phyloP scores from a whole-genome alignment of 179 eudicot genomes.

The Sideroxylon spinosum region DNA sequence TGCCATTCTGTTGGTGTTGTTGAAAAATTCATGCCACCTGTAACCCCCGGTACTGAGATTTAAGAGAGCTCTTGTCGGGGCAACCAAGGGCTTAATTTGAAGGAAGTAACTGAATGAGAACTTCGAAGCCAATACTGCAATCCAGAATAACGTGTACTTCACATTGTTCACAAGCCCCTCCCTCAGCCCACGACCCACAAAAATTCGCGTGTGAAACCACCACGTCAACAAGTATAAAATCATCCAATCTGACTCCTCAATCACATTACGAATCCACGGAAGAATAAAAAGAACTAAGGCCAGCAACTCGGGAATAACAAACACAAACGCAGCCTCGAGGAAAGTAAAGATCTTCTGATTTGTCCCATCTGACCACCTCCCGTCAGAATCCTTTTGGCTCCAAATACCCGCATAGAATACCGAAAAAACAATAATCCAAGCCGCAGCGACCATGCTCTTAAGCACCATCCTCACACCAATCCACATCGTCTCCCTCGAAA shows the following conservation, averaged over 20 bases:
- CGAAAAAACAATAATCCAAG: constrained; percentile 71
- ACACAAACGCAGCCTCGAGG: constrained; percentile 59
- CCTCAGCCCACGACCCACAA: constrained; percentile 80
- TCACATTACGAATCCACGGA: constrained; percentile 70
- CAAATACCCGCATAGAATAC: constrained; percentile 79
- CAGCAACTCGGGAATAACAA: constrained; percentile 67
- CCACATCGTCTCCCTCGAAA: constrained; percentile 54
- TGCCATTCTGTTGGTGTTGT: constrained; percentile 56
- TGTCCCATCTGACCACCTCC: constrained; percentile 57
- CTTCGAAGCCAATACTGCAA: constrained; percentile 56
- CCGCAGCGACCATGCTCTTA: constrained; percentile 61
- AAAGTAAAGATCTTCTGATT: constrained; percentile 44
- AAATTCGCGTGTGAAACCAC: constrained; percentile 82
- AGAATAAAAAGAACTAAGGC: constrained; percentile 63
- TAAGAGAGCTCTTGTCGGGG: constrained; percentile 61
- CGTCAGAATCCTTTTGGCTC: constrained; percentile 59
- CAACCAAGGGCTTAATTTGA: constrained; percentile 78
- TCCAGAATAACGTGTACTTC: constrained; percentile 77
- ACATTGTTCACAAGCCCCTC: constrained; percentile 72
- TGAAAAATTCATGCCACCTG: constrained; percentile 80
- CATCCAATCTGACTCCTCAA: constrained; percentile 62
- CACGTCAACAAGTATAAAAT: constrained; percentile 58
- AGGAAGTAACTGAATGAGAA: constrained; percentile 80
- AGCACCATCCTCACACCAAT: constrained; percentile 80
- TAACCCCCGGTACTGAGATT: constrained; percentile 31